These are phyloP conservation scores for Amyloporia xantha DNA, from an alignment of 768 basidiomycete species.

Conservation along the genomic window DNA sequence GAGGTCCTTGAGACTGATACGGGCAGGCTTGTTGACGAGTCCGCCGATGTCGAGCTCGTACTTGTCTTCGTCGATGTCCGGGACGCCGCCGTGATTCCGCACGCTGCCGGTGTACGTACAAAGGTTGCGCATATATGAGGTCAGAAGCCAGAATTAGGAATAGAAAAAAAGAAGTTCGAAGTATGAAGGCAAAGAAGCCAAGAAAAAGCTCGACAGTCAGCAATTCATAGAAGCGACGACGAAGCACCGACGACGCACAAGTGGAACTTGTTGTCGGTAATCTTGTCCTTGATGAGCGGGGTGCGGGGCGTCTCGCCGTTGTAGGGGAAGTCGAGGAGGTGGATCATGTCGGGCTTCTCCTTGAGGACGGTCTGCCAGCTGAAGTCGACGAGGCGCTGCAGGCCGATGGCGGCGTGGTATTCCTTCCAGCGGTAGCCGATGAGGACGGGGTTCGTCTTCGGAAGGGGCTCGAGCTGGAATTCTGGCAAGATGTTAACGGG, in stretches of 20 bases:
- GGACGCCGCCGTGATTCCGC: conserved; percentile 49
- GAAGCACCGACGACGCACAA: conserved; percentile 26
- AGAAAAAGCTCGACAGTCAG: too few species aligned
- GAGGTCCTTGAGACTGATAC: conserved; percentile 40
- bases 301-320: conserved; percentile 45
- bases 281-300: conserved; percentile 36
- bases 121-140: too few species aligned
- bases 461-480: conserved; percentile 43
- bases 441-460: conserved; percentile 44
- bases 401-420: conserved; percentile 44
- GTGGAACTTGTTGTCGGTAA: conserved; percentile 44
- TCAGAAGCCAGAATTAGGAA: not conserved
- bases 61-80: conserved; percentile 39
- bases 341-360: conserved; percentile 46
- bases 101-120: conserved; percentile 27
- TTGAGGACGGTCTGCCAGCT: conserved; percentile 47
- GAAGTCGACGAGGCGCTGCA: conserved; percentile 37
- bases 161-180: too few species aligned
- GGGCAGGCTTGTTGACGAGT: conserved; percentile 39
- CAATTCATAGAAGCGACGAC: too few species aligned
- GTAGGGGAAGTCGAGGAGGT: conserved; percentile 49
- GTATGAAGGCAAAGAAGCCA: too few species aligned
- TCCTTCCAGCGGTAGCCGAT: conserved; percentile 47
- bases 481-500: conserved; percentile 24
- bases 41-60: conserved; percentile 48